Base-by-base conservation (phyloP, 371 early-diverging fungal genomes). In the Syncephalastrum racemosum region DNA sequence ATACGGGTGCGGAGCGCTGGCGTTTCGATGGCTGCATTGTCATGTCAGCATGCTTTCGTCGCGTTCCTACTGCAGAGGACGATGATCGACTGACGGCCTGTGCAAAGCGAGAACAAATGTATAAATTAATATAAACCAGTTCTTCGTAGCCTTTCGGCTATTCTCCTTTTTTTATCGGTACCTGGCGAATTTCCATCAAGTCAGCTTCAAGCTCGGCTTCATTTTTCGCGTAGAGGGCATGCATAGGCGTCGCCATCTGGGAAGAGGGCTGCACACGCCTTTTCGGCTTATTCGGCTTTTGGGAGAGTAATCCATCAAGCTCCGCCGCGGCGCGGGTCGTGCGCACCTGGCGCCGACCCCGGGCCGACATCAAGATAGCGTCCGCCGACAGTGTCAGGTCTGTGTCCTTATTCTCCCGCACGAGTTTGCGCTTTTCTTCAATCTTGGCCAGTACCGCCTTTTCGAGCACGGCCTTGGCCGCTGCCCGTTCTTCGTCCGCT, bases 371-470 rank as follows among this genome's bases (percentile, higher is more conserved):
- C 36, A 31, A 31, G 36, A 31, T 24, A 23, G 39, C 2, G 45
- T 58, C 16, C 51, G 50, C 16, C 58, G 41, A 15, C 51, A 42
- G 16, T 50, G 54, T n/a, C 61, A 56, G 23, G 61, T 61, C 31
- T 56, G 61, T 42, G 50, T 61, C 61, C 16, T 46, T 61, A 13
- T 61, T 39, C 25, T 61, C 61, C 46, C 51, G 54, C 4, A 61
- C 39, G 18, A 50, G 55, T 13, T 55, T 61, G 24, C 61, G 46
- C 41, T 61, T 61, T 39, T 49, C 61, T 36, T 61, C 61, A 18
- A 61, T 54, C n/a, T 50, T 55, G 41, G 56, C 40, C 18, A 61
- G 43, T 50, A 61, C 56, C 18, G 61, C 56, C 15, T 54, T 50
- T 25, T 56, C 45, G 7, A 61, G 40, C 15, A 55, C 56, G 8